Evolutionary conservation across 2,329 filamentous ascomycete genomes (phyloP).

Genomic region (Colletotrichum salicis): DNA sequence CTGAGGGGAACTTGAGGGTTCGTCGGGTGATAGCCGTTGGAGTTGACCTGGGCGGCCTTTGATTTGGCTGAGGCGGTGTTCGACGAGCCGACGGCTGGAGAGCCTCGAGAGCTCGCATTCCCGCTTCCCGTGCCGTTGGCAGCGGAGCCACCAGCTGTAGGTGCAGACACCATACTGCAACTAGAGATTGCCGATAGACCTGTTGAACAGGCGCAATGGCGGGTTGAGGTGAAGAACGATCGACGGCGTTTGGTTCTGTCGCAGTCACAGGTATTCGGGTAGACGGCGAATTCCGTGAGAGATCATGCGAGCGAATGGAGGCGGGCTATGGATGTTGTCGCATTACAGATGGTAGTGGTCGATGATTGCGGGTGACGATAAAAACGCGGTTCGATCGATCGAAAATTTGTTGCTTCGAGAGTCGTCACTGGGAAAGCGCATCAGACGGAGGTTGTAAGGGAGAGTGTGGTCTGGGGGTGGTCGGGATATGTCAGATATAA

Average conservation of each 20-base stretch:
- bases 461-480: conserved; percentile 3
- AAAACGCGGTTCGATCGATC: not conserved
- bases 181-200: not conserved
- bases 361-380: not conserved
- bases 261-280: conserved; percentile 16
- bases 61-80: conserved; percentile 54
- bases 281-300: not conserved
- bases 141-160: conserved; percentile 50
- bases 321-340: conserved; percentile 21
- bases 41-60: conserved; percentile 61
- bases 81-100: conserved; percentile 56
- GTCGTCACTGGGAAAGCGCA: not conserved
- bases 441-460: conserved; percentile 13
- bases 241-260: conserved; percentile 13
- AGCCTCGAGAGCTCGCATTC: conserved; percentile 63
- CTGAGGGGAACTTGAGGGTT: conserved; percentile 65
- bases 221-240: not conserved
- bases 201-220: conserved; percentile 21
- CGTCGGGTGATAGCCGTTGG: conserved; percentile 63
- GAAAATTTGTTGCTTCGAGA: not conserved
- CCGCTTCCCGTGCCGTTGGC: conserved; percentile 51
- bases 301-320: conserved; percentile 28
- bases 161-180: conserved; percentile 52
- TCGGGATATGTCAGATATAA: conserved; percentile 29
- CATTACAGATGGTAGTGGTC: conserved; percentile 15